Base-by-base conservation (phyloP, 2,329 filamentous ascomycete species). In the Claviceps digitariae region DNA sequence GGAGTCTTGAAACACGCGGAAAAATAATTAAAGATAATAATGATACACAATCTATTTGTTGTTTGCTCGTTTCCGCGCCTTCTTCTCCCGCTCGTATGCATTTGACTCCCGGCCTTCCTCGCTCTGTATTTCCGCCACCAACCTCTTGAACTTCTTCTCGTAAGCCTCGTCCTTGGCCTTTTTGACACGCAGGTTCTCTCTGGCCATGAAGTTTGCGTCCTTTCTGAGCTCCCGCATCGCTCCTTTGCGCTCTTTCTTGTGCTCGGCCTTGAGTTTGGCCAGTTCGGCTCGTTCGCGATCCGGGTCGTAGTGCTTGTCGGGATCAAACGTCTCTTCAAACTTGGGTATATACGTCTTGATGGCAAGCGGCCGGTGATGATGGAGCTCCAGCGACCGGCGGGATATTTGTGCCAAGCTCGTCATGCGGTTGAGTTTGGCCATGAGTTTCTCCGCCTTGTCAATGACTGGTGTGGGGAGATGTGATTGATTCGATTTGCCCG, bases 271-370 rank as follows among this genome's bases (percentile, higher is more conserved):
- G 64, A 98, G 78, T 69, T 90, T 93, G 64, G 83, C 83, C 57
- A 86, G 71, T 64, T 96, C 90, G 23, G 87, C 84, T 36, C 93
- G 87, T 69, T 95, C 90, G 60, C 84, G 84, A 70, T 98, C 87
- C 1, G 90, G 90, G 66, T 98, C 94, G 79, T 98, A 97, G 77
- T 97, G 93, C 72, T 90, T 91, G 73, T 87, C 82, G 3, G 93
- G 93, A 68, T 95, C 93, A 78, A 90, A 98, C 54, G 81, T 78
- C 66, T 96, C 91, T 72, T 97, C 93, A 72, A 97, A 98, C 69
- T 95, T 95, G 69, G 93, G 93, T 48, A 96, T 82, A 55, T 81
- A 84, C 8, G 82, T 83, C 68, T 91, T 90, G 74, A 97, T 95
- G 23, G 93, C 84, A 2, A 95, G 78, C 0, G 90, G 89, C 0